Evolutionary conservation across 495 filamentous ascomycete species (phyloP).

Genomic region (Antarctomyces pellizariae): DNA sequence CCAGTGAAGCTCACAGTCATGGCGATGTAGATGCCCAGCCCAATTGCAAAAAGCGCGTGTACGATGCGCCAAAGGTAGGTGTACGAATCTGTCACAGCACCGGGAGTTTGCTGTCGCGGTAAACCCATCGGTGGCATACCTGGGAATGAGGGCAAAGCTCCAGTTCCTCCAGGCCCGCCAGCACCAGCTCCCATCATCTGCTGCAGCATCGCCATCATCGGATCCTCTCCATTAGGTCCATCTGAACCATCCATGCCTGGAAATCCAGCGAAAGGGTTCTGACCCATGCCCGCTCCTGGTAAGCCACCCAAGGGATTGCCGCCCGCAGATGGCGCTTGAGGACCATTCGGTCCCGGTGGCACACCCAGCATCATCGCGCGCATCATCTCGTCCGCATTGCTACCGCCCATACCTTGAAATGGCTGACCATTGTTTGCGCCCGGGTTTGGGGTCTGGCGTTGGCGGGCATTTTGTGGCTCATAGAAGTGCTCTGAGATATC

Average conservation of each 20-base stretch:
- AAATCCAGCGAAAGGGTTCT: too few species aligned
- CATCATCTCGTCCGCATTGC: slow-evolving; percentile 14
- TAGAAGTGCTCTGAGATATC: slow-evolving; percentile 41
- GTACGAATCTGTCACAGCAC: slow-evolving; percentile 14
- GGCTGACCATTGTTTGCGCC: slow-evolving; percentile 5
- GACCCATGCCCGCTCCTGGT: slow-evolving; percentile 13
- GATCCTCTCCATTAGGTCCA: slow-evolving; percentile 25
- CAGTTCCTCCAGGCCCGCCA: slow-evolving; percentile 12
- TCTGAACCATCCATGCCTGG: slow-evolving; percentile 10
- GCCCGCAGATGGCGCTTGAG: slow-evolving; percentile 12
- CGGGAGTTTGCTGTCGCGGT: slow-evolving; percentile 12
- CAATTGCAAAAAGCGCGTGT: slow-evolving; percentile 49
- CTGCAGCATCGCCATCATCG: slow-evolving; percentile 33
- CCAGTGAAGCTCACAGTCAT: slow-evolving; percentile 40
- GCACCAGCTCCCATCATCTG: slow-evolving; percentile 29
- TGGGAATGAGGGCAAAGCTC: slow-evolving; percentile 16
- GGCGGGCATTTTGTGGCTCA: slow-evolving; percentile 14
- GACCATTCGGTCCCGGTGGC: slow-evolving; percentile 17
- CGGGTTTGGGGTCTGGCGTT: slow-evolving; percentile 14
- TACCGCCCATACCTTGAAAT: too few species aligned
- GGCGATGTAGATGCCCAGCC: slow-evolving; percentile 46
- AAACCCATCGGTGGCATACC: slow-evolving; percentile 8
- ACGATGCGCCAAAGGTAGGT: slow-evolving; percentile 47
- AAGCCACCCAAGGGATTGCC: slow-evolving; percentile 14
- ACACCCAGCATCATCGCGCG: slow-evolving; percentile 23